Percentiles rank a stretch among this genome's conserved stretches.
phyloP scores from a whole-genome alignment of 257 asterid species.

The Salvia miltiorrhiza region DNA sequence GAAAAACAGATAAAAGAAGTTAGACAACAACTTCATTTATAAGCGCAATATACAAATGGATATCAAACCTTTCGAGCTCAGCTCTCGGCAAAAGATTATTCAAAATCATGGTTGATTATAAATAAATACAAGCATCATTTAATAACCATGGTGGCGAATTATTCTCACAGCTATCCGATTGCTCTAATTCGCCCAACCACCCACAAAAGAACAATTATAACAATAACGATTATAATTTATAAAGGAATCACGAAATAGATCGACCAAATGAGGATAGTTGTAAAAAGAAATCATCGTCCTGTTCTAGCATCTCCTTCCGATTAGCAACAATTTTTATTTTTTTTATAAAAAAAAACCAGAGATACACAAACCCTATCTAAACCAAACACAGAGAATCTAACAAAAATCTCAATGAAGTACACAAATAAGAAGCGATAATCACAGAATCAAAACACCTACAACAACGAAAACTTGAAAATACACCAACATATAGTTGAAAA shows the following conservation, averaged over 20 bases:
- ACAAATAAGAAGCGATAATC: neutral
- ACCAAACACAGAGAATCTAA: neutral
- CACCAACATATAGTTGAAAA: neutral
- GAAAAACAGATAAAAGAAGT: neutral
- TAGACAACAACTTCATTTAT: neutral
- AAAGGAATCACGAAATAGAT: neutral
- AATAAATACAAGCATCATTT: neutral
- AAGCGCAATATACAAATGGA: neutral
- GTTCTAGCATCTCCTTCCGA: neutral
- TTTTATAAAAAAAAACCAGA: neutral
- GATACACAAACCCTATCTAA: slow-evolving; percentile 17
- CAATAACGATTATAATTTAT: too few relatives aligned
- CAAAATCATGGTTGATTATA: neutral
- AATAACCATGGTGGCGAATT: neutral
- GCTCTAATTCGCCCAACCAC: neutral
- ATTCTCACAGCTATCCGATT: neutral
- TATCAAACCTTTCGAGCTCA: neutral
- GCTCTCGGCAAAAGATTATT: neutral
- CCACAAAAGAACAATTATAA: neutral
- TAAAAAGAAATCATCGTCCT: neutral
- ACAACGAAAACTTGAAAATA: neutral
- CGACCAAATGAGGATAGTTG: neutral
- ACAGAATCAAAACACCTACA: neutral
- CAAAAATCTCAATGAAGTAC: neutral
- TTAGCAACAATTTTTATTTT: neutral